Base-by-base conservation (phyloP, 768 basidiomycete species). In the Pisolithus orientalis region DNA sequence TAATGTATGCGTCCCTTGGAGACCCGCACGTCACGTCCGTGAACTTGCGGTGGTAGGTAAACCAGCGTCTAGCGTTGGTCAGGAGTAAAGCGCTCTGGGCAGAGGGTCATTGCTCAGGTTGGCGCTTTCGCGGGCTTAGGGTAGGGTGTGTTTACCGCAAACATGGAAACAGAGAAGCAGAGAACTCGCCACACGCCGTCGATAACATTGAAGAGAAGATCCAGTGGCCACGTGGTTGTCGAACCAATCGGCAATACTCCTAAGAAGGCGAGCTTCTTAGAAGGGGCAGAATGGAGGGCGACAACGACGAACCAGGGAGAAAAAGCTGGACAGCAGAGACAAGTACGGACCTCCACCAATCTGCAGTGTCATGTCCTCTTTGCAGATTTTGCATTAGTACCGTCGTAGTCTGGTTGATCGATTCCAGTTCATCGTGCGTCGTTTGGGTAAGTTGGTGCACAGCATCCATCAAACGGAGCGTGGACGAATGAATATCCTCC, bases 381-480 rank as follows among this genome's bases (percentile, higher is more conserved):
- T 50, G 54, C 40, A 78, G 64, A 28, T 53, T 55, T 38, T 64
- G 59, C 34, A 58, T 67, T 25, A 69, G 52, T 2, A 56, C 54
- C 43, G 54, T 57, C 3, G 75, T 70, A 21, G 81, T 76, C 17
- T 62, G 69, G 45, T 77, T 79, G 50, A 84, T 74, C 52, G 70
- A 72, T 49, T 72, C 66, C 37, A 83, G 63, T 55, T 80, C 78
- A 14, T 57, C 52, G 21, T 69, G 72, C 2, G 78, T 70, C 9
- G 67, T 70, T 31, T 61, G 58, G 1, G 73, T 70, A 21, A 82
- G 62, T 10, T 67, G 62, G 7, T 66, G 55, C 25, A 83, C 57
- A 0, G 68, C 63, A 21, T 65, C 59, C 9, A 60, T 63, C 8
- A 83, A 70, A 9, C 59, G 58, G 14, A 57, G 49, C 44, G 74